Conservation (phyloP, 2,329 filamentous ascomycete genomes). For the Fusarium acutatum region DNA sequence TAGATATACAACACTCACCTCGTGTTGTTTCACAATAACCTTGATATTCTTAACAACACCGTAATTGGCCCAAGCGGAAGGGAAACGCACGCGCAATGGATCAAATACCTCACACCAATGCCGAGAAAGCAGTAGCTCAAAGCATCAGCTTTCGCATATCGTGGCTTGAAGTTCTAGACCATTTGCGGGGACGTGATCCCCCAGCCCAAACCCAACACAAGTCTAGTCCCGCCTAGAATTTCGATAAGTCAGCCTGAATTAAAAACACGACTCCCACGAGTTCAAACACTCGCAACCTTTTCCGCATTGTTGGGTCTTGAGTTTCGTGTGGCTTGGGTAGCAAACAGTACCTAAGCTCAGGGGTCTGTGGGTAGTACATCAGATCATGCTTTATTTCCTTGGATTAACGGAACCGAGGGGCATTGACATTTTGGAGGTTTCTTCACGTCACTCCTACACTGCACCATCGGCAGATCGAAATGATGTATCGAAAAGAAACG, state of each 20-base stretch:
- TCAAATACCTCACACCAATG: not conserved
- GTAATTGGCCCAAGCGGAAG: not conserved
- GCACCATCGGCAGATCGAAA: not conserved
- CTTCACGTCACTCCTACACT: not conserved
- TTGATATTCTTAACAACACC: not conserved
- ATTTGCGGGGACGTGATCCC: constrained; percentile 23
- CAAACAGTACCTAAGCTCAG: not conserved
- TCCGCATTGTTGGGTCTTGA: not conserved
- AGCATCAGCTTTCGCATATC: not conserved
- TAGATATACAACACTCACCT: not conserved
- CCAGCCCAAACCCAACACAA: not conserved
- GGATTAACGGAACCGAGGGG: not conserved
- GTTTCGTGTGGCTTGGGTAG: not conserved
- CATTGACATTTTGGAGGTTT: not conserved
- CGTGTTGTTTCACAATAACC: not conserved
- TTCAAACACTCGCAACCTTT: not conserved
- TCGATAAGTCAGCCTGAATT: not conserved
- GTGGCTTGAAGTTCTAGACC: constrained; percentile 26
- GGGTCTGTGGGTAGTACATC: not conserved
- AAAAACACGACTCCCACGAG: not conserved
- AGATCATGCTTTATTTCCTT: not conserved
- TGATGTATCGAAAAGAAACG: not conserved
- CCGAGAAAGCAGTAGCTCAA: not conserved
- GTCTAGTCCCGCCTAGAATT: not conserved
- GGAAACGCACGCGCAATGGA: not conserved